Evolutionary conservation across 1,284 basidiomycete genomes (phyloP), one percentile per base, ranked within the genome.

Genomic region (Ganoderma multipileum): DNA sequence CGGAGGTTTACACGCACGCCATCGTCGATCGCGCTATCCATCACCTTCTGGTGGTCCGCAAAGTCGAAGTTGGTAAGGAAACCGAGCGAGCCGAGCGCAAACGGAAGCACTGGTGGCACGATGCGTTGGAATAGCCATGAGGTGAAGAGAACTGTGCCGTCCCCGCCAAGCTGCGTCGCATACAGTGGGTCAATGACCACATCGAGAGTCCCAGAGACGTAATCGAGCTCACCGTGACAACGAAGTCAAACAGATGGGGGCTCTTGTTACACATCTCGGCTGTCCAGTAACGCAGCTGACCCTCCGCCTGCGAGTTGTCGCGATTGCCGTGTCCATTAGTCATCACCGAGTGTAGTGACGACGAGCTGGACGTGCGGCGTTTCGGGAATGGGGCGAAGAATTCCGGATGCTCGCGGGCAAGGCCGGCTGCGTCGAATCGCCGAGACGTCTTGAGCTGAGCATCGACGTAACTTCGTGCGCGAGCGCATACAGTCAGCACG

Each of bases 51-150:
- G 83, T 97, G 93, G 77, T 97, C 89, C 50, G 89, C 87, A 78
- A 98, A 99, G 81, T 99, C 96, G 76, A 99, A 99, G 80, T 98
- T 98, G 69, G 98, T 99, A 66, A 99, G 88, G 84, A 99, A 99
- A 14, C 98, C 98, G 28, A 99, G 89, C 11, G 97, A 99, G 55
- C 98, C 98, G n/a, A 99, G 89, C 0, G 98, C 96, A 79, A 99
- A 99, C 0, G 98, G 93, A 33, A 99, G 89, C 47, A 99, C 96
- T 6, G 98, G 98, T 14, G 98, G 98, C 14, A 99, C 98, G 76
- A 99, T 96, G 72, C 92, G 91, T 79, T 99, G 98, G 86, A 99
- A 99, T 42, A 99, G 86, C 98, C 98, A 99, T 4, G 98, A 99
- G 6, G 98, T 98, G 83, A 99, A 99, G 26, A 99, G 88, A 1